Conservation (phyloP, 176 grass and related monocot species). For the Phragmites australis region DNA sequence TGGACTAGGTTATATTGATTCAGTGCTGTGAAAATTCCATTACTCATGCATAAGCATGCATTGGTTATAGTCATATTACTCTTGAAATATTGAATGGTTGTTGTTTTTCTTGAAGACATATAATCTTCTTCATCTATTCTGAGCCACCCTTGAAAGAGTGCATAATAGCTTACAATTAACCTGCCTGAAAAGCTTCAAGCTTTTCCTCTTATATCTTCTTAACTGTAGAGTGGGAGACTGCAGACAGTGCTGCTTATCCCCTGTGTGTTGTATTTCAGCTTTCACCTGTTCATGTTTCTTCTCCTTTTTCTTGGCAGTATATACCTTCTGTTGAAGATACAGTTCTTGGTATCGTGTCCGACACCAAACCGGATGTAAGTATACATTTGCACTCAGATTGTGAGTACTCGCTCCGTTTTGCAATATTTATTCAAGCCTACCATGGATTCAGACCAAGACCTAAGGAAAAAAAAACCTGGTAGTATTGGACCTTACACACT, state of each 20-base stretch:
- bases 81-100: neutral
- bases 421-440: neutral
- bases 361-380: slow-evolving; percentile 92
- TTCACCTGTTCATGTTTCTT: slow-evolving; percentile 20
- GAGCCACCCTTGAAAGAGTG: too few species aligned
- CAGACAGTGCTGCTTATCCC: neutral
- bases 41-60: neutral
- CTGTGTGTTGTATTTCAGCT: neutral
- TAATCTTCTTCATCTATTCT: neutral
- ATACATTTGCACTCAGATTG: slow-evolving; percentile 31
- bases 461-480: neutral
- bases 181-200: neutral
- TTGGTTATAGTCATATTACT: neutral
- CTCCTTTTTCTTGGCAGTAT: slow-evolving; percentile 59
- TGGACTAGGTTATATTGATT: slow-evolving; percentile 8
- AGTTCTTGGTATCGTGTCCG: slow-evolving; percentile 81
- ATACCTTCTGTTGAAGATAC: slow-evolving; percentile 64
- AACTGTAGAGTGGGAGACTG: neutral
- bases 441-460: slow-evolving; percentile 2
- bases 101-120: neutral
- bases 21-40: neutral
- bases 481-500: neutral
- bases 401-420: neutral
- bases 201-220: neutral
- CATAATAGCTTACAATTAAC: neutral